Evolutionary conservation across 1,139 yeast genomes (phyloP), one percentile per base, ranked within the genome.

Genomic region (Pneumocystis murina): DNA sequence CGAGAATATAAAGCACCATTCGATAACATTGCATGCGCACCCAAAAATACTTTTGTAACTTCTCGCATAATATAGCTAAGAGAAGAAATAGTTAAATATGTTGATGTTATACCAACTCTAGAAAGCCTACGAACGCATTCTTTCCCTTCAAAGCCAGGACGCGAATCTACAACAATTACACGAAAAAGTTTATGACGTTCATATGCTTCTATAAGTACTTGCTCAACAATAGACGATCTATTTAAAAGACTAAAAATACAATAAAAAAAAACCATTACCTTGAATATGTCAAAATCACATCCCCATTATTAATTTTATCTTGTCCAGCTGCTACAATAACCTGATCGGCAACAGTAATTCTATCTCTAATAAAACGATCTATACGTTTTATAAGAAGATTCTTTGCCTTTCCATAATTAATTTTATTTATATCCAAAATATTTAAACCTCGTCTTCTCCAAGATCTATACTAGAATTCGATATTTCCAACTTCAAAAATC

Each of bases 1-100:
- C 99, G 81, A 1, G 97, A 87, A 72, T 88, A 90, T 66, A 94
- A 79, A 73, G 91, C 83, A 0, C 98, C 98, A 72, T 94, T 94
- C 16, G 97, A 89, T 66, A 92, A 79, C 88, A 94, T 91, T 48
- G 97, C 95, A 73, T 92, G 97, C 0, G 98, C 98, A 12, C 98
- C 98, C 59, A 94, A 78, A 73, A 94, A 86, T 5, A 92, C 96
- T 68, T 87, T 86, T 70, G 92, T 94, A 36, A 92, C 94, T 68
- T 87, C 89, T 68, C 85, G 83, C 68, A 91, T 80, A 12, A 90
- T 85, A 14, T 94, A 68, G 4, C 92, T 83, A 62, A 94, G 78
- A 10, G 96, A 86, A 64, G 85, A 86, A 67, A 92, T 83, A 68
- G 90, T 77, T 40, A 86, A 88, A 72, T 92, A 94, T 62, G 86